Base-by-base conservation (phyloP, 768 basidiomycete genomes). In the Pholiota molesta region DNA sequence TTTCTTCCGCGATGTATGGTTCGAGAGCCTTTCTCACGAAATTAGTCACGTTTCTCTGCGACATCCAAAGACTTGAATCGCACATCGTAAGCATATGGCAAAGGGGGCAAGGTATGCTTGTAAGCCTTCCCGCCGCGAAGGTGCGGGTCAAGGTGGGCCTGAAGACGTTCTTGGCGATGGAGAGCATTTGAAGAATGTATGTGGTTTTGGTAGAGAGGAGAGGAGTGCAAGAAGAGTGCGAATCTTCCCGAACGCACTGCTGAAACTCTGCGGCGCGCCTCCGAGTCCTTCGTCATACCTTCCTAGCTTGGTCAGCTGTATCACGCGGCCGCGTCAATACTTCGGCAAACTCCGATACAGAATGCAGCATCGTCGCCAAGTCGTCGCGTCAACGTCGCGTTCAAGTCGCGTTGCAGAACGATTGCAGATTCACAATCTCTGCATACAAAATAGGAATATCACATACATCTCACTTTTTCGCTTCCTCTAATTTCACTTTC, bases 1-100 rank as follows among this genome's bases (percentile, higher is more conserved):
- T 99, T 73, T 95, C 85, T 67, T 86, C 82, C 1, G 91, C 91
- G 75, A 99, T 96, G 70, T 89, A 83, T 10, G 97, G 97, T 78
- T 98, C 95, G 66, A 99, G 88, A 10, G 94, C 93, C 89, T 90
- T 37, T 47, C 52, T 37, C 17, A 13, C 21, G 26, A 17, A 29
- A 19, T 37, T 31, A 19, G 42, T 55, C 45, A 29, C 5, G 17
- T n/a, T 53, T 33, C 44, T 37, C 37, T 33, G 52, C 40, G 13
- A 17, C n/a, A 17, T 28, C n/a, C 33, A 31, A 47, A 29, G 44
- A 10, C 52, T 66, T 61, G 28, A 44, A 44, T 28, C 57, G 31
- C 55, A 75, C 74, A 70, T 74, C 59, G 61, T 73, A 75, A 35
- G 71, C 70, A 59, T 75, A 75, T 16, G 74, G 74, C 59, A 75